Percentiles rank a stretch among this genome's conserved stretches.
Evolutionary conservation across 23 red algal genomes (phyloP).

Genomic region (Gracilaria vermiculophylla): DNA sequence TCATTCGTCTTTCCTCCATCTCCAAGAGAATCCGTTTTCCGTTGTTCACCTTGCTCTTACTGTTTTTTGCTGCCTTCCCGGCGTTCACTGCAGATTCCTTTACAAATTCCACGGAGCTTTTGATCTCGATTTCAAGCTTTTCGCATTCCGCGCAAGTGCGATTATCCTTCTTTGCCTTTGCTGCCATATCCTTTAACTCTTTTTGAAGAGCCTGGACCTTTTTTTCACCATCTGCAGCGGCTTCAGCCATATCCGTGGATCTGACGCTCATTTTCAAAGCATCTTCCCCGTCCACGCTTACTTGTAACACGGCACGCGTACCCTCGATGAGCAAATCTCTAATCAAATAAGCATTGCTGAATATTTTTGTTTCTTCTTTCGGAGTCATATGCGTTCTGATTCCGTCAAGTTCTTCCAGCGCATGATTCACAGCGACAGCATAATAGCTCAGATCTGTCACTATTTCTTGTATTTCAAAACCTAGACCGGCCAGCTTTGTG

Average conservation of each 20-base stretch:
- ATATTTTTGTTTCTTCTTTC: background rate
- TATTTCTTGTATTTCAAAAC: too few relatives aligned
- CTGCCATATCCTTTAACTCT: background rate
- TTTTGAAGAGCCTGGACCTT: background rate
- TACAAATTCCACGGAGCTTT: background rate
- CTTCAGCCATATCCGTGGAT: background rate
- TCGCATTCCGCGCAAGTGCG: background rate
- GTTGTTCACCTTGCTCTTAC: background rate
- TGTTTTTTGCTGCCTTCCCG: background rate
- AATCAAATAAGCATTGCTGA: background rate
- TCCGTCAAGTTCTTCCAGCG: background rate
- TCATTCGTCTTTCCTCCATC: background rate
- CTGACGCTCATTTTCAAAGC: background rate
- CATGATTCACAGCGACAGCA: background rate
- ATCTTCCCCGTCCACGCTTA: background rate
- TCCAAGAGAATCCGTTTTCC: background rate
- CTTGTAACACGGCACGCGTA: background rate
- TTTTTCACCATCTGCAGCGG: background rate
- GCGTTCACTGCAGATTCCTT: background rate
- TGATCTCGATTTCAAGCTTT: background rate
- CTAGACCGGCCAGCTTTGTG: too few relatives aligned
- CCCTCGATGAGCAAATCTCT: background rate
- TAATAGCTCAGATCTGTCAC: background rate
- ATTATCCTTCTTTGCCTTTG: background rate
- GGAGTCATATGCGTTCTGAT: background rate